Percentiles rank a stretch among this genome's conserved stretches.
These are phyloP conservation scores for Graphium sp. DNA, from an alignment of 2,329 filamentous ascomycete species.

Conservation along the genomic window DNA sequence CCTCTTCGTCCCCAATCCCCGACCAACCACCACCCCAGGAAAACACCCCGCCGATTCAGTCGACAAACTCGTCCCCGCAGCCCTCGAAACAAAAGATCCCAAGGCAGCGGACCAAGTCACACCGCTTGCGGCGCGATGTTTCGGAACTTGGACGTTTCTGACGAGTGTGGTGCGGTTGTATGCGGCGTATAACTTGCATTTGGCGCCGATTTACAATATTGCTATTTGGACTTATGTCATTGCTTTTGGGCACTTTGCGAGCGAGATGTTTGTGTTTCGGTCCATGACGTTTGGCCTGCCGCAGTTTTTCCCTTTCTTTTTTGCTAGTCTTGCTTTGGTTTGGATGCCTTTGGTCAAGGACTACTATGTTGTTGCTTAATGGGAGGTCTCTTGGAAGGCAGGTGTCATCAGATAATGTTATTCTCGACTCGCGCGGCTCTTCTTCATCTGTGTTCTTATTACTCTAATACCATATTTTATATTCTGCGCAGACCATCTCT, in stretches of 20 bases:
- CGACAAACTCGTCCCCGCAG: conserved; percentile 29
- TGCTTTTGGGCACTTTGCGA: conserved; percentile 61
- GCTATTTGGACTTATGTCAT: conserved; percentile 69
- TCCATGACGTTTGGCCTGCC: conserved; percentile 49
- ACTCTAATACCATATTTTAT: too few species aligned
- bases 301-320: conserved; percentile 35
- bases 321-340: conserved; percentile 30
- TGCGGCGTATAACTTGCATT: conserved; percentile 65
- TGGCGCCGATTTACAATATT: conserved; percentile 60
- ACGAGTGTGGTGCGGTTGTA: conserved; percentile 64
- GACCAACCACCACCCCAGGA: conserved; percentile 18
- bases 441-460: too few species aligned
- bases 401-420: too few species aligned
- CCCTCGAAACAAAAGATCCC: conserved; percentile 24
- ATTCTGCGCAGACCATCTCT: too few species aligned
- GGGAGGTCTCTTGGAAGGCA: not conserved
- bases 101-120: conserved; percentile 46
- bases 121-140: conserved; percentile 60
- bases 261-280: conserved; percentile 66
- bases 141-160: conserved; percentile 78
- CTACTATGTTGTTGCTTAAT: conserved; percentile 39
- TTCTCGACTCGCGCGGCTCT: too few species aligned
- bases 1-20: conserved; percentile 33
- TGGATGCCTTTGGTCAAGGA: conserved; percentile 54
- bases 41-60: conserved; percentile 34